Base-by-base conservation (phyloP, 2,329 filamentous ascomycete species). In the Corynespora cassiicola region DNA sequence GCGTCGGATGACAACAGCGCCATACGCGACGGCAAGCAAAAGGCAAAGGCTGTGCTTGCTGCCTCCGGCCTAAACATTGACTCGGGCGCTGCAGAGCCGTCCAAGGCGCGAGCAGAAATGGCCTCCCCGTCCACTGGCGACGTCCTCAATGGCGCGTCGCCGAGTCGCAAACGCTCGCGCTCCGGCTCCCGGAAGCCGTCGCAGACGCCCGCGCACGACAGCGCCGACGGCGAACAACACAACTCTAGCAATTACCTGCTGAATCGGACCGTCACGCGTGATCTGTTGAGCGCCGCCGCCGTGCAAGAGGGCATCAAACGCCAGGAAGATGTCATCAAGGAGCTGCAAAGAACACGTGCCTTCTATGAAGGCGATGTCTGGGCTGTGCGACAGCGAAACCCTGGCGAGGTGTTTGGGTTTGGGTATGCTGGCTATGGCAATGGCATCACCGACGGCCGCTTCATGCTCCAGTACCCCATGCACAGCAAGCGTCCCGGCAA, bases 371-470 rank as follows among this genome's bases (percentile, higher is more conserved):
- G 63, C 31, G 45, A 55, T 43, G 45, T 90, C 76, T 71, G 87
- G 77, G 69, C 82, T 77, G 72, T 79, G 33, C 74, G 78, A 28
- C 73, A 77, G 30, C 60, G 73, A 43, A 75, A 83, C 50, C 81
- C 83, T 11, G 81, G 75, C 24, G 74, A 77, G 8, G 68, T 86
- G 19, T 86, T 83, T 61, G 83, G 83, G 19, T 72, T 75, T 55
- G 94, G 94, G 37, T 99, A 95, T 66, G 84, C 82, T 62, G 92
- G 91, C 28, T 96, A 87, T 62, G 92, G 88, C 51, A 97, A 97
- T 73, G 86, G 87, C 45, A 78, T 83, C 56, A 96, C 92, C 19
- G 90, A 85, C 41, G 79, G 86, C 28, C 47, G 50, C 6, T 50
- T 56, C 14, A 79, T 82, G 47, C 75, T 97, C 43, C 69, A 96